A percentile compares a stretch with the other conserved stretches of the same genome.
These are phyloP conservation scores for Lasiodiplodia citricola DNA, from an alignment of 2,329 filamentous ascomycete species.

Conservation along the genomic window DNA sequence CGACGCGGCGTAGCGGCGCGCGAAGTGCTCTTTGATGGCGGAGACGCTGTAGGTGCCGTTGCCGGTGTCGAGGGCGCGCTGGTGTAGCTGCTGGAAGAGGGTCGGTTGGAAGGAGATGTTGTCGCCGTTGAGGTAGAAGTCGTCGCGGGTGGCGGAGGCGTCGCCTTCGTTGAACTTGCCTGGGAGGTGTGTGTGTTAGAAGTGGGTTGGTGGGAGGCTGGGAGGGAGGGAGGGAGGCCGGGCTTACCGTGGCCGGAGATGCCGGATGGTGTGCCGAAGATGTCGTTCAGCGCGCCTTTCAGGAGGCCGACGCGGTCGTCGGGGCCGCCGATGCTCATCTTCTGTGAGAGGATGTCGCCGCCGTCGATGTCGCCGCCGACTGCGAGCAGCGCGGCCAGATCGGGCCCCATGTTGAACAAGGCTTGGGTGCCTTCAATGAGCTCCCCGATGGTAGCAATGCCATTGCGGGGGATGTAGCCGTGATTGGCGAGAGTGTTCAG, in stretches of 20 bases:
- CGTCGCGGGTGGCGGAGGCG: constrained; percentile 31
- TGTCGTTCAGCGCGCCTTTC: constrained; percentile 26
- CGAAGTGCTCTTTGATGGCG: constrained; percentile 34
- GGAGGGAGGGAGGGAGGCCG: background rate
- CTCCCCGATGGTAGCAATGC: constrained; percentile 43
- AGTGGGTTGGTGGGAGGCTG: background rate
- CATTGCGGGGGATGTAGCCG: constrained; percentile 47
- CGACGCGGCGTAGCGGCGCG: constrained; percentile 31
- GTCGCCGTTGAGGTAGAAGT: constrained; percentile 27
- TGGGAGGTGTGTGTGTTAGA: constrained; percentile 11
- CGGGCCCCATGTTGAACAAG: constrained; percentile 47
- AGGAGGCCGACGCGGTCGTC: constrained; percentile 31
- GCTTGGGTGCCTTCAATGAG: constrained; percentile 39
- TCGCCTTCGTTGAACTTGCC: constrained; percentile 31
- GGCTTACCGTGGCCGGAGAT: constrained; percentile 29
- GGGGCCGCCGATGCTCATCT: constrained; percentile 33
- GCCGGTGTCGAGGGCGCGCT: constrained; percentile 31
- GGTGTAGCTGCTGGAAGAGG: constrained; percentile 32
- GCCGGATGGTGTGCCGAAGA: constrained; percentile 31
- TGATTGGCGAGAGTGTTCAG: constrained; percentile 50
- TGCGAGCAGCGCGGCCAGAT: constrained; percentile 38
- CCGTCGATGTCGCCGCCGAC: constrained; percentile 31
- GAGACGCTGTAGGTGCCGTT: constrained; percentile 32
- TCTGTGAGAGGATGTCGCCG: constrained; percentile 27
- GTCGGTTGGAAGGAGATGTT: constrained; percentile 15